Conservation (phyloP, 805 yeast genomes). For the Ogataea neopini region DNA sequence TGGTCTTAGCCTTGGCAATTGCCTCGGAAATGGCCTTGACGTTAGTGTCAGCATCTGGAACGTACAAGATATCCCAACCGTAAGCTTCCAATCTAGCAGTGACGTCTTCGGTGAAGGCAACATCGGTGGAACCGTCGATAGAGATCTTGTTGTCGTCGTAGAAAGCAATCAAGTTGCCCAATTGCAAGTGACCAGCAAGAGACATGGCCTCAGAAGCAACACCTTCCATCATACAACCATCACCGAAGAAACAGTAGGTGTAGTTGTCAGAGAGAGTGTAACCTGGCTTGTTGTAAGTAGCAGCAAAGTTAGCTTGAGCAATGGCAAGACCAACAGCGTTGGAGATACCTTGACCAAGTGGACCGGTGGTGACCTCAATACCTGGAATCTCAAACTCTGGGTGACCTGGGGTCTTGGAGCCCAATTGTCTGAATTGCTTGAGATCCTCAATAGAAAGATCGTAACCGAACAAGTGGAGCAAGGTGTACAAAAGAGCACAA, state of each 20-base stretch:
- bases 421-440: conserved; percentile 84
- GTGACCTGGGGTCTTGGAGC: conserved; percentile 95
- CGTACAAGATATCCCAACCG: conserved; percentile 87
- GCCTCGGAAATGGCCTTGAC: conserved; percentile 67
- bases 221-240: conserved; percentile 99
- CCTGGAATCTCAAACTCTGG: conserved; percentile 94
- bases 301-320: conserved; percentile 90
- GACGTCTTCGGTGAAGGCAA: conserved; percentile 94
- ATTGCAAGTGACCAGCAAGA: conserved; percentile 92
- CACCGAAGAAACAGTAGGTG: conserved; percentile 86
- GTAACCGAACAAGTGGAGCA: conserved; percentile 86
- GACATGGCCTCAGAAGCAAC: conserved; percentile 92
- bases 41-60: conserved; percentile 81
- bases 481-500: conserved; percentile 81
- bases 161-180: conserved; percentile 89
- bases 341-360: conserved; percentile 96
- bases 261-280: conserved; percentile 68
- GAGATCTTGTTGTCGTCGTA: conserved; percentile 97
- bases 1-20: conserved; percentile 75
- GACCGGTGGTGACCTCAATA: conserved; percentile 97
- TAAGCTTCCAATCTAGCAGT: conserved; percentile 80
- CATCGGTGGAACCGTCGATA: conserved; percentile 89
- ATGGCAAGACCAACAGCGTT: conserved; percentile 97
- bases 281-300: conserved; percentile 89
- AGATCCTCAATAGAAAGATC: conserved; percentile 80